Evolutionary conservation across 1,139 yeast species (phyloP).

Genomic region (Yamadazyma taylorii): DNA sequence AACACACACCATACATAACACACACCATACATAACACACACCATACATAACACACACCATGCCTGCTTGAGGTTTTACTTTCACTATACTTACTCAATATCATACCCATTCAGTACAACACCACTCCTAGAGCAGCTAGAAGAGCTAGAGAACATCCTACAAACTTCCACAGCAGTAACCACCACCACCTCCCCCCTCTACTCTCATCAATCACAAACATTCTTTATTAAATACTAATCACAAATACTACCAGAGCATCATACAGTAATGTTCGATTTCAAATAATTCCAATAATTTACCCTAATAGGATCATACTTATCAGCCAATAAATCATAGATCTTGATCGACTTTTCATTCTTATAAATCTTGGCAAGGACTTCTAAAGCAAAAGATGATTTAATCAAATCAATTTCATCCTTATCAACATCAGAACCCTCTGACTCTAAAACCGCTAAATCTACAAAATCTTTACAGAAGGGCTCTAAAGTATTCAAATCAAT

Average conservation of each 20-base stretch:
- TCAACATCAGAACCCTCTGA: conserved; percentile 8
- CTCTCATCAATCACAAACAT: too few species aligned
- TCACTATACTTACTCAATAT: too few species aligned
- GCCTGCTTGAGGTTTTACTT: too few species aligned
- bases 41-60: too few species aligned
- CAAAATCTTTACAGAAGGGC: conserved; percentile 43
- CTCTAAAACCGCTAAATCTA: conserved; percentile 23
- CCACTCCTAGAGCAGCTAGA: too few species aligned
- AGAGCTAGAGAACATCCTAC: too few species aligned
- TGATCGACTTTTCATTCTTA: conserved; percentile 33
- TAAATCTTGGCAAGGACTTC: conserved; percentile 62
- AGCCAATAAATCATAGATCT: conserved; percentile 50
- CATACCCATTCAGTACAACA: too few species aligned
- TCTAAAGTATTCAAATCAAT: conserved; percentile 37
- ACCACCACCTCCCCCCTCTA: too few species aligned
- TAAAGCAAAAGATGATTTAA: conserved; percentile 62
- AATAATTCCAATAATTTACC: conserved; percentile 59
- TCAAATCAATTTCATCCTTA: conserved; percentile 19
- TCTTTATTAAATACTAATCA: too few species aligned
- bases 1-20: too few species aligned
- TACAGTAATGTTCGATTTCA: conserved; percentile 8
- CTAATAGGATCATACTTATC: conserved; percentile 66
- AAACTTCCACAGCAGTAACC: too few species aligned
- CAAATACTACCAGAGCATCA: neutral
- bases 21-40: too few species aligned